Conservation (phyloP, 306 rosid genomes). For the Malus sieversii region DNA sequence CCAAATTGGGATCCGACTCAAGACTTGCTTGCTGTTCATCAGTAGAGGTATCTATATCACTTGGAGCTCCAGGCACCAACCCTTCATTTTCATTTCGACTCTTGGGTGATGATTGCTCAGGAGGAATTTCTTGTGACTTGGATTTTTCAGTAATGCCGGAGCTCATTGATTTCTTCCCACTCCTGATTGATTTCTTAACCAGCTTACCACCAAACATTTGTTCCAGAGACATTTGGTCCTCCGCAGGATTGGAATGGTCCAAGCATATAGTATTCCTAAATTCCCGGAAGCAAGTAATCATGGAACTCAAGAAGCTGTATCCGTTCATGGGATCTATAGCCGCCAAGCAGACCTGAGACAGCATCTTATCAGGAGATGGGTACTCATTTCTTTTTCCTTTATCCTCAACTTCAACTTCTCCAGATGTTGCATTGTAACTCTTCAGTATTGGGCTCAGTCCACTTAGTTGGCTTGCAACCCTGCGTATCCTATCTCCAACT, state of each 20-base stretch:
- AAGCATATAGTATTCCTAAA: constrained; percentile 33
- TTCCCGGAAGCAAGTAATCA: constrained; percentile 34
- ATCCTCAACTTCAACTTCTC: background rate
- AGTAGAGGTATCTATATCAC: constrained; percentile 7
- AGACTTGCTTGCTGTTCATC: constrained; percentile 11
- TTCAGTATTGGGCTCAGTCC: constrained; percentile 35
- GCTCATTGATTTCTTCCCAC: constrained; percentile 9
- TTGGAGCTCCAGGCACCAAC: constrained; percentile 8
- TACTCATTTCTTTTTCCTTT: constrained; percentile 11
- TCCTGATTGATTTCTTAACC: constrained; percentile 22
- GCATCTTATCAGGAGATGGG: constrained; percentile 35
- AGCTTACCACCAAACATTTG: constrained; percentile 28
- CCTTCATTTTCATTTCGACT: constrained; percentile 26
- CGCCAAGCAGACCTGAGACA: constrained; percentile 38
- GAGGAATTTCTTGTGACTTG: constrained; percentile 33
- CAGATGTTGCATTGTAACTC: constrained; percentile 16
- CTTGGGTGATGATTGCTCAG: constrained; percentile 24
- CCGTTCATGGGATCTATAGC: constrained; percentile 38
- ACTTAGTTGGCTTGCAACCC: constrained; percentile 41
- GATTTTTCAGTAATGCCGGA: constrained; percentile 16
- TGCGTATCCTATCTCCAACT: constrained; percentile 46
- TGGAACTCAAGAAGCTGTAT: constrained; percentile 9
- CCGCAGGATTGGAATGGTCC: constrained; percentile 19
- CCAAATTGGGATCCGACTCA: constrained; percentile 6
- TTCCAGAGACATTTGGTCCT: constrained; percentile 22